phyloP scores from a whole-genome alignment of 2,329 filamentous ascomycete genomes.

The Xylaria sp. region DNA sequence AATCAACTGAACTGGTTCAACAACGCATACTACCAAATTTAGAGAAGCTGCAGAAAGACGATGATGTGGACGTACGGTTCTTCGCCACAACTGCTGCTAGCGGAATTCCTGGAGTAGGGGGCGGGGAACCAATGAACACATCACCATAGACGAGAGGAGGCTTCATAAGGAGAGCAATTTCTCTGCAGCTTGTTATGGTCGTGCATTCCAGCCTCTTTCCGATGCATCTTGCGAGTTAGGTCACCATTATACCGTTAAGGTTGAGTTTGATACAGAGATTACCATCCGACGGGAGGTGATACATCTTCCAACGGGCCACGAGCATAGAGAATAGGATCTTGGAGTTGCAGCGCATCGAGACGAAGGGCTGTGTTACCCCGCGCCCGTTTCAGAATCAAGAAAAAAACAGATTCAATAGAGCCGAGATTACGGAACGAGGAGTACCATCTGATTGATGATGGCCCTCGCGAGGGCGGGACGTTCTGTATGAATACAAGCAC shows the following conservation, averaged over 20 bases:
- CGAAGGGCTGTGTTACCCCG: neutral
- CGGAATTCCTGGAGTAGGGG: constrained; percentile 55
- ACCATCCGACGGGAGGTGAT: constrained; percentile 19
- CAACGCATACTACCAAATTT: constrained; percentile 86
- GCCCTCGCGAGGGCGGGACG: neutral
- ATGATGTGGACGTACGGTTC: constrained; percentile 97
- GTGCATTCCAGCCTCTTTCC: constrained; percentile 32
- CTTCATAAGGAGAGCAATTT: constrained; percentile 33
- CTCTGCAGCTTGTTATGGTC: constrained; percentile 29
- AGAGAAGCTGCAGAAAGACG: constrained; percentile 94
- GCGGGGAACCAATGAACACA: constrained; percentile 68
- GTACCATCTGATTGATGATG: neutral
- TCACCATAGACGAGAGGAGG: constrained; percentile 62
- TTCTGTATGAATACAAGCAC: constrained; percentile 25
- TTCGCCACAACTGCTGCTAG: constrained; percentile 90
- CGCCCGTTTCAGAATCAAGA: constrained; percentile 5
- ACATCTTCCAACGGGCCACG: constrained; percentile 27
- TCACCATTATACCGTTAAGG: constrained; percentile 32
- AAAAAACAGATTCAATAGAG: constrained; percentile 25
- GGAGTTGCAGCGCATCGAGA: constrained; percentile 15
- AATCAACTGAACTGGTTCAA: constrained; percentile 80
- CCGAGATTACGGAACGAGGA: constrained; percentile 5
- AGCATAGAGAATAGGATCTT: constrained; percentile 28
- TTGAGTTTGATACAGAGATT: constrained; percentile 30
- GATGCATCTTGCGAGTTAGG: constrained; percentile 32